phyloP scores from a whole-genome alignment of 2,329 filamentous ascomycete species.

The Sclerotiophoma versabilis region DNA sequence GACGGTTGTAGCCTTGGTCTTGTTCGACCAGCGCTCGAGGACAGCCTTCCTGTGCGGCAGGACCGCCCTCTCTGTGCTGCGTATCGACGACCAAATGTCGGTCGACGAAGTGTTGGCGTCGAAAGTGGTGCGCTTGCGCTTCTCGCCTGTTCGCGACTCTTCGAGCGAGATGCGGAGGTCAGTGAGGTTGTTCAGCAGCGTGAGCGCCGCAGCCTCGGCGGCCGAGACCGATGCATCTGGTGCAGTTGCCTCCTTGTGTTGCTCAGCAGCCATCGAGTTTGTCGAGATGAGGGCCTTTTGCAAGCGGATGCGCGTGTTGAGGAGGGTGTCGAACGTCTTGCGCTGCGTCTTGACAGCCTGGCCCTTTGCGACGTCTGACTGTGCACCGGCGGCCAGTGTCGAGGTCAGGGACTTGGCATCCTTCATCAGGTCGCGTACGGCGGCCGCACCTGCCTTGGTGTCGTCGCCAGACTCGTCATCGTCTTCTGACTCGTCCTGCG shows the following conservation, averaged over 20 bases:
- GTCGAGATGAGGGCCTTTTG: slow-evolving; percentile 87
- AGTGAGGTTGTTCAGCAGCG: slow-evolving; percentile 83
- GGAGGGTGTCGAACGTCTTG: slow-evolving; percentile 82
- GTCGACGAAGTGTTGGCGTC: slow-evolving; percentile 65
- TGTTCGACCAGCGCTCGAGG: slow-evolving; percentile 89
- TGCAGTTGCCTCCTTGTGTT: slow-evolving; percentile 46
- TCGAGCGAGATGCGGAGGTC: slow-evolving; percentile 69
- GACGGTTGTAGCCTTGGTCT: slow-evolving; percentile 70
- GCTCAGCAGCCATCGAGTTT: slow-evolving; percentile 64
- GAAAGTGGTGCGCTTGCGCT: slow-evolving; percentile 63
- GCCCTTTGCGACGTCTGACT: slow-evolving; percentile 84
- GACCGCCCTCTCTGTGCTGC: slow-evolving; percentile 67
- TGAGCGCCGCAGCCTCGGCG: slow-evolving; percentile 84
- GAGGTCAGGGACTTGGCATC: slow-evolving; percentile 69
- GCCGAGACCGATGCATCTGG: slow-evolving; percentile 67
- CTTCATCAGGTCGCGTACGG: slow-evolving; percentile 73
- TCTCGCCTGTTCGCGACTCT: slow-evolving; percentile 62
- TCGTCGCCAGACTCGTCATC: slow-evolving; percentile 44
- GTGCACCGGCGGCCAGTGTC: slow-evolving; percentile 70
- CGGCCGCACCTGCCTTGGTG: slow-evolving; percentile 52
- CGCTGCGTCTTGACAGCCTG: slow-evolving; percentile 85
- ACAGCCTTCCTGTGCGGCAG: slow-evolving; percentile 70
- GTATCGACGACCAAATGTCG: slow-evolving; percentile 76
- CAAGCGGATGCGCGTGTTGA: slow-evolving; percentile 89
- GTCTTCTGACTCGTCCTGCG: slow-evolving; percentile 51